These are phyloP conservation scores for Pyricularia sp. DNA, from an alignment of 2,329 filamentous ascomycete species.

Conservation along the genomic window DNA sequence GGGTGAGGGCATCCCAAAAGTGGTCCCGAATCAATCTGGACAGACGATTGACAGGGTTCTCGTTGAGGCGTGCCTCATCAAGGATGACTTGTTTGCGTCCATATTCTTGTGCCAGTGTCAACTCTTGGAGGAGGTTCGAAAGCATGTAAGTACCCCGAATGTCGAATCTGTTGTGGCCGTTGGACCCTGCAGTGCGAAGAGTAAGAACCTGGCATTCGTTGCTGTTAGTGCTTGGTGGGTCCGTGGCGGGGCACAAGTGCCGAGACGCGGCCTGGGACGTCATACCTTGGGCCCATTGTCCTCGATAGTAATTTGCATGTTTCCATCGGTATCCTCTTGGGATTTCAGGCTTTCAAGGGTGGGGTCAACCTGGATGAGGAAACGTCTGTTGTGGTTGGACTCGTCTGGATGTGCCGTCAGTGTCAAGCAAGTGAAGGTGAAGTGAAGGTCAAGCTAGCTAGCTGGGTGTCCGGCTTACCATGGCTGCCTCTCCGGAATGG, in stretches of 20 bases:
- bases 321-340: conserved; percentile 85
- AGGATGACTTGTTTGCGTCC: conserved; percentile 81
- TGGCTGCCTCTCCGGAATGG: conserved; percentile 47
- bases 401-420: conserved; percentile 42
- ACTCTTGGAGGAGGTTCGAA: conserved; percentile 88
- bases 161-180: conserved; percentile 77
- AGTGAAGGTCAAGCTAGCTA: not conserved
- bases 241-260: not conserved
- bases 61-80: conserved; percentile 80
- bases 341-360: conserved; percentile 68
- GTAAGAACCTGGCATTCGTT: conserved; percentile 33
- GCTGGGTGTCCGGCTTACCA: not conserved
- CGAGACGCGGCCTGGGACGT: not conserved
- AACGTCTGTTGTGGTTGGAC: conserved; percentile 55
- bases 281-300: conserved; percentile 79
- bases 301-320: conserved; percentile 96
- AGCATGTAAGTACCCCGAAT: conserved; percentile 95
- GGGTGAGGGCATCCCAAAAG: conserved; percentile 86
- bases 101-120: conserved; percentile 83
- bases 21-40: conserved; percentile 75
- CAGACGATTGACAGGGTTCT: conserved; percentile 85
- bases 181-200: conserved; percentile 72
- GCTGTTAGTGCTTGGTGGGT: not conserved
- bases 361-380: conserved; percentile 74
- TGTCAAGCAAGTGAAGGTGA: not conserved